These are phyloP conservation scores for Helenozyma rhizophorensis DNA, from an alignment of 805 yeast species.

Conservation along the genomic window DNA sequence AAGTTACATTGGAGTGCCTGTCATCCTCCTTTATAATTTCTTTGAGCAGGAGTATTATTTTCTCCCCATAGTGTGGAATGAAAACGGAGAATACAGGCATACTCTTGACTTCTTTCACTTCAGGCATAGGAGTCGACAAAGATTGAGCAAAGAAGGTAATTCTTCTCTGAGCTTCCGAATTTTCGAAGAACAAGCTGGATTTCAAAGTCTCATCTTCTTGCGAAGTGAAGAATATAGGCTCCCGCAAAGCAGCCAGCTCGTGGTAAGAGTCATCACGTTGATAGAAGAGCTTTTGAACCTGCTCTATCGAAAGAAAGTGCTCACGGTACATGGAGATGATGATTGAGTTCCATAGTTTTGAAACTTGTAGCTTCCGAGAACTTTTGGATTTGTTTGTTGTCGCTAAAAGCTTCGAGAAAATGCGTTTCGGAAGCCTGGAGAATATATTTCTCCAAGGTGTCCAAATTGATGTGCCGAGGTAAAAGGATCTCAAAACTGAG, in stretches of 20 bases:
- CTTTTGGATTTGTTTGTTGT: constrained; percentile 20
- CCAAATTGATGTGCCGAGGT: constrained; percentile 78
- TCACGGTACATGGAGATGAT: constrained; percentile 78
- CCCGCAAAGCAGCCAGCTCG: constrained; percentile 46
- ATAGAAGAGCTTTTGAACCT: constrained; percentile 62
- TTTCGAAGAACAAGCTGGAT: constrained; percentile 52
- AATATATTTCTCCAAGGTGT: constrained; percentile 86
- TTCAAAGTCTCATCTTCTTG: constrained; percentile 73
- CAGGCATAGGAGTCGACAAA: constrained; percentile 79
- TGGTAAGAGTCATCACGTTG: constrained; percentile 40
- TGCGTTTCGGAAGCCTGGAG: constrained; percentile 70
- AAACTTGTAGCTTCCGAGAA: constrained; percentile 25
- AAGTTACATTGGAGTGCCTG: constrained; percentile 90
- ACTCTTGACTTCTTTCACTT: constrained; percentile 36
- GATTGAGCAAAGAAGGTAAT: constrained; percentile 98
- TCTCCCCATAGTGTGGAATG: constrained; percentile 95
- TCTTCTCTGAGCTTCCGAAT: constrained; percentile 86
- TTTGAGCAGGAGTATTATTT: constrained; percentile 85
- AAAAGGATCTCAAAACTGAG: constrained; percentile 66
- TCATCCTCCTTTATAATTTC: constrained; percentile 97
- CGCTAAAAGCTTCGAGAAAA: constrained; percentile 62
- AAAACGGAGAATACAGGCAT: constrained; percentile 46
- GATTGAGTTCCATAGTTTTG: constrained; percentile 83
- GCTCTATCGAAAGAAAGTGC: constrained; percentile 70
- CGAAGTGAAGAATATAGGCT: constrained; percentile 75